These are phyloP conservation scores for Eimeria praecox DNA, from an alignment of 169 alveolate species.

Conservation along the genomic window DNA sequence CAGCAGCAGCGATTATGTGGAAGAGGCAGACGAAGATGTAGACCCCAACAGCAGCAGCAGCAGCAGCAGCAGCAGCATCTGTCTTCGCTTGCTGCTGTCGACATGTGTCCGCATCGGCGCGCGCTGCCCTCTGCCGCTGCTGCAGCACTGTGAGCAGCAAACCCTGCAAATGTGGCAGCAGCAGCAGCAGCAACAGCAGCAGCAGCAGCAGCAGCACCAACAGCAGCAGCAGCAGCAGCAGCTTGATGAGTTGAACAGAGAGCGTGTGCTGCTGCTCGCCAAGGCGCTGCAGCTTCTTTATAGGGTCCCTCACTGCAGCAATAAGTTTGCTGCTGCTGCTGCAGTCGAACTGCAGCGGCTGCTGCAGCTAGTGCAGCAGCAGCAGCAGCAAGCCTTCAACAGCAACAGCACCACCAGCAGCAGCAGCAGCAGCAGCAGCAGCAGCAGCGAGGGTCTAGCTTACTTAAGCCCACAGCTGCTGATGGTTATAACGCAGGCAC, in stretches of 20 bases:
- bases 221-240: too few relatives aligned
- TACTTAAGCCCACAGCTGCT: slow-evolving; percentile 35
- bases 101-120: slow-evolving; percentile 30
- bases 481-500: slow-evolving; percentile 2
- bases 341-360: background rate
- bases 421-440: slow-evolving; percentile 49
- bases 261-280: background rate
- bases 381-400: slow-evolving; percentile 24
- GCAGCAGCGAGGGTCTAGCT: slow-evolving; percentile 18
- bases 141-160: slow-evolving; percentile 35
- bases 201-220: too few relatives aligned
- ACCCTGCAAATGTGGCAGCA: background rate
- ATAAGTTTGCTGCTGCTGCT: slow-evolving; percentile 23
- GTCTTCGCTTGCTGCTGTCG: slow-evolving; percentile 36
- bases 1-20: background rate
- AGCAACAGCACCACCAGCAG: slow-evolving; percentile 21
- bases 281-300: slow-evolving; percentile 57
- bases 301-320: slow-evolving; percentile 50
- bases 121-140: slow-evolving; percentile 4
- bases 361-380: slow-evolving; percentile 12
- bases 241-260: background rate
- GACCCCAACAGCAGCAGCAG: slow-evolving; percentile 5
- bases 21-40: background rate
- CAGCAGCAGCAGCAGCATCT: slow-evolving; percentile 53
- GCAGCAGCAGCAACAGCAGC: too few relatives aligned